Evolutionary conservation across 2,329 filamentous ascomycete genomes (phyloP).

Genomic region (Calonectria fujianensis): DNA sequence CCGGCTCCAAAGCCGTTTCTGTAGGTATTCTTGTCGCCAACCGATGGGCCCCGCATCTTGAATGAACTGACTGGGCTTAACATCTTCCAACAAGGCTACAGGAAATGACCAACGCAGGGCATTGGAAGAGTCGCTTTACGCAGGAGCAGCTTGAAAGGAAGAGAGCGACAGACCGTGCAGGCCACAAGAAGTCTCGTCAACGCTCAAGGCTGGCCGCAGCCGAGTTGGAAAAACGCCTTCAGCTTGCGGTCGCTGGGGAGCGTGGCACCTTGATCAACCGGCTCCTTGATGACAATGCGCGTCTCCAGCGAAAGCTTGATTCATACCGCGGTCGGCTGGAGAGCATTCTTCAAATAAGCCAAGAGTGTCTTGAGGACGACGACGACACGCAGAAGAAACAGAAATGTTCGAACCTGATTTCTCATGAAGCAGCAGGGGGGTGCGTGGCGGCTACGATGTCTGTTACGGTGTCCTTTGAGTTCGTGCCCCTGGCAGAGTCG

Average conservation of each 20-base stretch:
- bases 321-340: neutral
- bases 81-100: too few species aligned
- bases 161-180: neutral
- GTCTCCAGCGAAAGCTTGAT: neutral
- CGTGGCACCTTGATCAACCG: neutral
- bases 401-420: too few species aligned
- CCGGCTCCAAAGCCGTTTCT: too few species aligned
- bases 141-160: neutral
- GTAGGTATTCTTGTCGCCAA: too few species aligned
- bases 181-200: neutral
- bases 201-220: neutral
- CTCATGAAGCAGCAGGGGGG: too few species aligned
- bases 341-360: neutral
- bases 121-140: slow-evolving; percentile 1
- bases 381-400: too few species aligned
- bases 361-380: neutral
- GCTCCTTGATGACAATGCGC: neutral
- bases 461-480: neutral
- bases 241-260: neutral
- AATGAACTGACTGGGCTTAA: too few species aligned
- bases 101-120: neutral
- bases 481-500: neutral
- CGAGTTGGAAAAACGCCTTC: neutral
- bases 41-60: too few species aligned
- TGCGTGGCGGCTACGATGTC: too few species aligned